Evolutionary conservation across 106 monocot species (phyloP).

Genomic region (Acorus gramineus): DNA sequence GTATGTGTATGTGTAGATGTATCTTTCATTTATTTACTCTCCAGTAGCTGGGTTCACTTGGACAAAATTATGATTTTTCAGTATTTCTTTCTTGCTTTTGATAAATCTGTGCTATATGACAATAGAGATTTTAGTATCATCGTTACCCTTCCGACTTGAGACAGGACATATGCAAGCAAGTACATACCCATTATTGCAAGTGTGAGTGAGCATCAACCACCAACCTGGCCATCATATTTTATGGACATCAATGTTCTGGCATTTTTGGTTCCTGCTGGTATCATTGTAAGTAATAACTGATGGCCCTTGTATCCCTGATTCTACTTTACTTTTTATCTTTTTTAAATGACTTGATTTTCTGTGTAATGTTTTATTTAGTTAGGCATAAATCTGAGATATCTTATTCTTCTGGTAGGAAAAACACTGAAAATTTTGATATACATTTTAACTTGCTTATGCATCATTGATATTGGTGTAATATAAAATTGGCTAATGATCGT

Average conservation of each 20-base stretch:
- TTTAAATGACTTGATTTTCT: neutral
- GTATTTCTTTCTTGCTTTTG: too few species aligned
- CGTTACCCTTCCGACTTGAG: conserved; percentile 6
- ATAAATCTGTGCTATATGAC: too few species aligned
- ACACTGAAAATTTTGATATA: too few species aligned
- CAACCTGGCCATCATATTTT: conserved; percentile 98
- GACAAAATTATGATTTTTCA: too few species aligned
- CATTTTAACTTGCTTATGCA: too few species aligned
- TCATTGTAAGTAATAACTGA: conserved; percentile 53
- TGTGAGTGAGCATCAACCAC: conserved; percentile 99
- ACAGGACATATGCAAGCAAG: conserved; percentile 99
- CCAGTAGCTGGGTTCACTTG: too few species aligned
- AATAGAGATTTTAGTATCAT: neutral
- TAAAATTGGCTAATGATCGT: too few species aligned
- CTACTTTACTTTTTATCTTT: neutral
- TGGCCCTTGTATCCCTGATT: neutral
- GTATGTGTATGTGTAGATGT: too few species aligned
- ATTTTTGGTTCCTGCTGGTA: conserved; percentile 96
- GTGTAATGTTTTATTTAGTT: neutral
- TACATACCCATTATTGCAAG: conserved; percentile 98
- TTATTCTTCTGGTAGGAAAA: too few species aligned
- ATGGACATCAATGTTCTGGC: conserved; percentile 97
- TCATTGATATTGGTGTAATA: too few species aligned
- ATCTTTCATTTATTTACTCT: too few species aligned
- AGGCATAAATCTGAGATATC: too few species aligned